Conservation (phyloP, 1,284 basidiomycete species). For the Microbotryum violaceum region DNA sequence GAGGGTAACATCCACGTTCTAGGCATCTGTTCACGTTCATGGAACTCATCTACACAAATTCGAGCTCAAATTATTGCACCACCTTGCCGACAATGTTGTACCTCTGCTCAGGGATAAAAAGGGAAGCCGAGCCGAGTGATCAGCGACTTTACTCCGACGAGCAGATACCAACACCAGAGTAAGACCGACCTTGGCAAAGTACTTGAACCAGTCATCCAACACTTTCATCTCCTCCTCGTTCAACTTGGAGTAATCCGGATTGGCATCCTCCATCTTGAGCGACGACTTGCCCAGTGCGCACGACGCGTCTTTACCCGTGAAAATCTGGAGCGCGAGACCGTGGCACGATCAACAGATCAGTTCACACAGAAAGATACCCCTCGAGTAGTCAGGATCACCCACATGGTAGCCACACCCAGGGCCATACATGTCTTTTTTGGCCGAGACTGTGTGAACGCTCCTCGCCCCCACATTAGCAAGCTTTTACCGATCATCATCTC, state of each 20-base stretch:
- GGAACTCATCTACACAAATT: too few relatives aligned
- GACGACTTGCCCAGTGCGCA: slow-evolving; percentile 57
- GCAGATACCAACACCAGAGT: too few relatives aligned
- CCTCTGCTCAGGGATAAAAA: slow-evolving; percentile 45
- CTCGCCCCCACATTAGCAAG: background rate
- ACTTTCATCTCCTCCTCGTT: slow-evolving; percentile 70
- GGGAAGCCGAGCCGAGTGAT: background rate
- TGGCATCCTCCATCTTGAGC: slow-evolving; percentile 76
- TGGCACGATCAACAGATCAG: background rate
- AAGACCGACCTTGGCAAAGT: slow-evolving; percentile 55
- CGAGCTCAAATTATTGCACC: slow-evolving; percentile 9
- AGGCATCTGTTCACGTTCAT: too few relatives aligned
- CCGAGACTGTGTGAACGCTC: slow-evolving; percentile 46
- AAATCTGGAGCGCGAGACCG: slow-evolving; percentile 37
- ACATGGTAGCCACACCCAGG: slow-evolving; percentile 42
- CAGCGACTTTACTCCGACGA: too few relatives aligned
- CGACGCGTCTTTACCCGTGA: slow-evolving; percentile 73
- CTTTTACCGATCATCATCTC: background rate
- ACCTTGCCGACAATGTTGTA: slow-evolving; percentile 74
- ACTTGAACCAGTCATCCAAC: slow-evolving; percentile 77
- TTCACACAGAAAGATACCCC: background rate
- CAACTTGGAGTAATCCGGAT: slow-evolving; percentile 75
- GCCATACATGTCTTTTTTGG: slow-evolving; percentile 74
- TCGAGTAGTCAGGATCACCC: background rate
- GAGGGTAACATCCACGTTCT: too few relatives aligned